Evolutionary conservation across 495 filamentous ascomycete genomes (phyloP).

Genomic region (Penicillium bovifimosum): DNA sequence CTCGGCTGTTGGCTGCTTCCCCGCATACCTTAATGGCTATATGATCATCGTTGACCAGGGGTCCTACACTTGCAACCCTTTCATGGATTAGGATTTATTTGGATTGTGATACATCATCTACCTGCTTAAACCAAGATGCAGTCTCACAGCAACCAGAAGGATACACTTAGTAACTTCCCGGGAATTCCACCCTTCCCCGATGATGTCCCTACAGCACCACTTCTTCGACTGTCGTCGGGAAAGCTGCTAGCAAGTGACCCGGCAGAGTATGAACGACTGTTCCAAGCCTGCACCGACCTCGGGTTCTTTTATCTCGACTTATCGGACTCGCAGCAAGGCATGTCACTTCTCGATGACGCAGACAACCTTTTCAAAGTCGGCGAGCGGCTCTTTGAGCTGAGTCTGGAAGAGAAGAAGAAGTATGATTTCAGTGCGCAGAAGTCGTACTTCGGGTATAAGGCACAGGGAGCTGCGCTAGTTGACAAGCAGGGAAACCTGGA

Average conservation of each 20-base stretch:
- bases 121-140: not conserved
- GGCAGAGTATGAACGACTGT: slow-evolving; percentile 41
- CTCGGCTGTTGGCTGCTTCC: slow-evolving; percentile 15
- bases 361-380: slow-evolving; percentile 43
- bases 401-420: slow-evolving; percentile 47
- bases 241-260: slow-evolving; percentile 41
- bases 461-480: slow-evolving; percentile 43
- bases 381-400: slow-evolving; percentile 43
- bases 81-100: no score
- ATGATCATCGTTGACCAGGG: not conserved
- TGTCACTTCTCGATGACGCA: slow-evolving; percentile 38
- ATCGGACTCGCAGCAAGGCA: slow-evolving; percentile 30
- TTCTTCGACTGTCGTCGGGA: slow-evolving; percentile 48
- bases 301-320: slow-evolving; percentile 64
- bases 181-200: slow-evolving; percentile 48
- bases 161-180: slow-evolving; percentile 16
- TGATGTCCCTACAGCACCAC: slow-evolving; percentile 48
- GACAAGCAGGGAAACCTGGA: slow-evolving; percentile 51
- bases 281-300: slow-evolving; percentile 45
- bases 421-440: slow-evolving; percentile 43
- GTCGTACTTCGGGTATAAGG: slow-evolving; percentile 53
- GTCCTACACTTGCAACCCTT: no score
- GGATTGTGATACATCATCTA: not conserved
- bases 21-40: no score
- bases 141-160: not conserved